Evolutionary conservation across 2,329 filamentous ascomycete genomes (phyloP), one percentile per base, ranked within the genome.

Genomic region (Fusarium algeriense): DNA sequence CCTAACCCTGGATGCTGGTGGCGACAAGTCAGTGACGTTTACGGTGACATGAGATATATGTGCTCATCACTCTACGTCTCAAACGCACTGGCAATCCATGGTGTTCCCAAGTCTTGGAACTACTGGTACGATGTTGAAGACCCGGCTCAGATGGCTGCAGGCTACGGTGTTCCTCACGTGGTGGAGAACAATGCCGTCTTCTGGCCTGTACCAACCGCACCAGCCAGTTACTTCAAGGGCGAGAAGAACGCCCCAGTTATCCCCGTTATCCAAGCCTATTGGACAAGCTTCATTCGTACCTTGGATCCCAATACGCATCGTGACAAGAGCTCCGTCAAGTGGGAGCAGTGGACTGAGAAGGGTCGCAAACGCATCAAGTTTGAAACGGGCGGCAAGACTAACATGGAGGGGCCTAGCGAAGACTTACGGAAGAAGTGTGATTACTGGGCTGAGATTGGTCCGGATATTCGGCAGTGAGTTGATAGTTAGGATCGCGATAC

Each of bases 81-180:
- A 6, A 68, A 74, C 9, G 65, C 71, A 4, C 69, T 83, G 15
- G 67, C 75, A 1, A 64, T 61, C 2, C 73, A 82, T 59, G 80
- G 80, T 17, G 73, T 83, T 37, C 30, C 77, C 20, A 74, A 78
- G 3, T 87, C 85, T 28, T 95, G 88, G 86, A 91, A 89, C 76
- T 95, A 95, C 77, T 88, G 87, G 44, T 93, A 90, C 81, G 87
- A 91, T 60, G 92, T 93, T 6, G 81, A 88, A 44, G 91, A 93
- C 67, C 85, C 87, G 0, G 34, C 75, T 0, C 82, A 88, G 49
- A 80, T 87, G 26, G 82, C 81, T 0, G 75, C 80, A 4, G 91
- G 92, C 2, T 76, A 85, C 2, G 92, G 92, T 0, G 90, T 92
- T 0, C 85, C 87, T 10, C 92, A 95, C 73, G 91, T 89, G 0